A percentile compares a stretch with the other conserved stretches of the same genome.
These are phyloP conservation scores for Pseudogymnoascus sp. DNA, from an alignment of 2,329 filamentous ascomycete genomes.

Conservation along the genomic window DNA sequence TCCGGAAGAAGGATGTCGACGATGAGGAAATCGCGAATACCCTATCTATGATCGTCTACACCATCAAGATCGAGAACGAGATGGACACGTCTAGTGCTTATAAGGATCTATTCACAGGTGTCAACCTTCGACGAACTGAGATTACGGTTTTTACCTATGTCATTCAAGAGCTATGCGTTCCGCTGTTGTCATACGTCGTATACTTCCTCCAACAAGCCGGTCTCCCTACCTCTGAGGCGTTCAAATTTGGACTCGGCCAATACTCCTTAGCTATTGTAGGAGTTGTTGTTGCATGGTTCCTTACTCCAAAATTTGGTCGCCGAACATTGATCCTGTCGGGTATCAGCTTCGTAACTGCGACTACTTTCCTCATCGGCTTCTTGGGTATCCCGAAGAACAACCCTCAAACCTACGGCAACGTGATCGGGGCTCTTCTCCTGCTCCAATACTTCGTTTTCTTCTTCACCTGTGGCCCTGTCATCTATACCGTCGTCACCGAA, in stretches of 20 bases:
- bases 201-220: constrained; percentile 50
- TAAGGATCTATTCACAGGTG: constrained; percentile 38
- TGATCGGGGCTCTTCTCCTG: constrained; percentile 31
- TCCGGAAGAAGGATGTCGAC: constrained; percentile 30
- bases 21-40: constrained; percentile 26
- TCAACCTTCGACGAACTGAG: constrained; percentile 40
- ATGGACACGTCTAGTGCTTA: constrained; percentile 34
- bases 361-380: constrained; percentile 21
- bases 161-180: constrained; percentile 33
- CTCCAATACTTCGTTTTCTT: constrained; percentile 34
- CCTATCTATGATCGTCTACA: constrained; percentile 44
- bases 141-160: constrained; percentile 29
- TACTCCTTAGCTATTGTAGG: constrained; percentile 37
- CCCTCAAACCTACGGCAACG: constrained; percentile 14
- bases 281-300: constrained; percentile 20
- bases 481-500: constrained; percentile 34
- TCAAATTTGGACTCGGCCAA: constrained; percentile 43
- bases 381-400: constrained; percentile 14
- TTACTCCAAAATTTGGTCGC: constrained; percentile 17
- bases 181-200: constrained; percentile 53
- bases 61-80: constrained; percentile 43
- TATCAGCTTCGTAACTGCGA: constrained; percentile 15
- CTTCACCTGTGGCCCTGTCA: constrained; percentile 34
- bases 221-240: constrained; percentile 38
- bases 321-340: constrained; percentile 19